Evolutionary conservation across 2,329 filamentous ascomycete species (phyloP).

Genomic region (Ilyonectria destructans): DNA sequence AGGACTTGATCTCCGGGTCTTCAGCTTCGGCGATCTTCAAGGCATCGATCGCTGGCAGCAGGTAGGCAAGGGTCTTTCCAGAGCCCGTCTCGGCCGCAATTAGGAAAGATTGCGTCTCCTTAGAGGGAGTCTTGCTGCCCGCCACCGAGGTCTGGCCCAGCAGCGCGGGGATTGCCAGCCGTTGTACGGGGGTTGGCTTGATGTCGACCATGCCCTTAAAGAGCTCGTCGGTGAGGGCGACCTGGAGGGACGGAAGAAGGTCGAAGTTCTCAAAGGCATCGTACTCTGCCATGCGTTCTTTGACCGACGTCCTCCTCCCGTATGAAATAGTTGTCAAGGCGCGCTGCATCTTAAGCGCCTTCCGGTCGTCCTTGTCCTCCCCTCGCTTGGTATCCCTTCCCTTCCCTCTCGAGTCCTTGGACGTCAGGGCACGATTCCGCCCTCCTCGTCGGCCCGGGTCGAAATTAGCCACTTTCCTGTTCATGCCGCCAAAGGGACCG

Average conservation of each 20-base stretch:
- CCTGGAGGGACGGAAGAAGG: slow-evolving; percentile 80
- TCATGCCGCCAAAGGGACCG: slow-evolving; percentile 72
- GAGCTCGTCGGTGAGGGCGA: slow-evolving; percentile 81
- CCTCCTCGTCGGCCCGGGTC: slow-evolving; percentile 46
- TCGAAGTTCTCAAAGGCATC: slow-evolving; percentile 88
- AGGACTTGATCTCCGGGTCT: slow-evolving; percentile 73
- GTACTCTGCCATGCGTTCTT: slow-evolving; percentile 74
- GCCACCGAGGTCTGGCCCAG: slow-evolving; percentile 68
- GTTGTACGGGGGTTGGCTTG: slow-evolving; percentile 90
- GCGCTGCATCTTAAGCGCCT: slow-evolving; percentile 95
- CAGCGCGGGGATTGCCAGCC: slow-evolving; percentile 88
- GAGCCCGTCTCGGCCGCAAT: slow-evolving; percentile 97
- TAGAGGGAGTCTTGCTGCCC: slow-evolving; percentile 52
- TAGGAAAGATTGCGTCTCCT: slow-evolving; percentile 73
- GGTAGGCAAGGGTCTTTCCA: slow-evolving; percentile 95
- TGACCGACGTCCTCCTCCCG: slow-evolving; percentile 70
- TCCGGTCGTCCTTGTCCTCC: slow-evolving; percentile 63
- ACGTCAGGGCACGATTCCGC: slow-evolving; percentile 33
- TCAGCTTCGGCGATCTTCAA: slow-evolving; percentile 82
- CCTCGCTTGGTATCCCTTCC: slow-evolving; percentile 49
- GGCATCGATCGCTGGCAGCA: slow-evolving; percentile 87
- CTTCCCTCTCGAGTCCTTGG: slow-evolving; percentile 45
- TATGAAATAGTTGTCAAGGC: slow-evolving; percentile 85
- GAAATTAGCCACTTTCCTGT: slow-evolving; percentile 65
- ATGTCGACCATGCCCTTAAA: slow-evolving; percentile 83